phyloP scores from a whole-genome alignment of 345 rosid genomes.

The Cochlearia excelsa region DNA sequence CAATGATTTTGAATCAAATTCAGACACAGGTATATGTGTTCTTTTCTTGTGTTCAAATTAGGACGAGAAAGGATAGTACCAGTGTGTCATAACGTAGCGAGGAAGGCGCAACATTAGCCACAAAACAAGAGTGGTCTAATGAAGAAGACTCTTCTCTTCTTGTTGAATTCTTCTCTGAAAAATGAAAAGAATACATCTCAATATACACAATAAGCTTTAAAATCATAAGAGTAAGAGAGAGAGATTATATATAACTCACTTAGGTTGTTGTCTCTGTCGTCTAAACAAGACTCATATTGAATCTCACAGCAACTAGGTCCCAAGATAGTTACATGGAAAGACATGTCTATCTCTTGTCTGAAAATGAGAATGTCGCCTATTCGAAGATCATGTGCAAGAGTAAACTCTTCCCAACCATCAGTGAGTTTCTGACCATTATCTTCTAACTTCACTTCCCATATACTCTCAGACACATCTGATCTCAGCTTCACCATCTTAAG shows the following conservation, averaged over 20 bases:
- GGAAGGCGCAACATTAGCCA: constrained; percentile 4
- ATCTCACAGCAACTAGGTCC: constrained; percentile 29
- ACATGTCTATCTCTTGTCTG: constrained; percentile 21
- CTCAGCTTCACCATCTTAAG: background rate
- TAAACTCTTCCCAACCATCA: constrained; percentile 28
- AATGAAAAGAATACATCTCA: too few species aligned
- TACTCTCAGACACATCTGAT: constrained; percentile 6
- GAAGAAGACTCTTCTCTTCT: constrained; percentile 15
- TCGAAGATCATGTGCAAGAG: constrained; percentile 24
- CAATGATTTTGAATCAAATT: background rate
- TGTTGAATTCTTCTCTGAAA: background rate
- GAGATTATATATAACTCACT: constrained; percentile 17
- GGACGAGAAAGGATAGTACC: constrained; percentile 10
- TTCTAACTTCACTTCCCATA: constrained; percentile 23
- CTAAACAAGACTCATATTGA: constrained; percentile 17
- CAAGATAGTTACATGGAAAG: constrained; percentile 18
- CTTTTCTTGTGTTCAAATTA: background rate
- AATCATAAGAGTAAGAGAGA: background rate
- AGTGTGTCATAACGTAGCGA: constrained; percentile 4
- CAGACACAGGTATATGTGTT: background rate
- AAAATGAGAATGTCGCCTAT: constrained; percentile 21
- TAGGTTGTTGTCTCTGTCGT: background rate
- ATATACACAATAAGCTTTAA: too few species aligned
- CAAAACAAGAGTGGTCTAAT: constrained; percentile 16
- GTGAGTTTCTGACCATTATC: constrained; percentile 21